Evolutionary conservation across 208 protist genomes (phyloP).

Genomic region (Trypanosoma platydactyli): DNA sequence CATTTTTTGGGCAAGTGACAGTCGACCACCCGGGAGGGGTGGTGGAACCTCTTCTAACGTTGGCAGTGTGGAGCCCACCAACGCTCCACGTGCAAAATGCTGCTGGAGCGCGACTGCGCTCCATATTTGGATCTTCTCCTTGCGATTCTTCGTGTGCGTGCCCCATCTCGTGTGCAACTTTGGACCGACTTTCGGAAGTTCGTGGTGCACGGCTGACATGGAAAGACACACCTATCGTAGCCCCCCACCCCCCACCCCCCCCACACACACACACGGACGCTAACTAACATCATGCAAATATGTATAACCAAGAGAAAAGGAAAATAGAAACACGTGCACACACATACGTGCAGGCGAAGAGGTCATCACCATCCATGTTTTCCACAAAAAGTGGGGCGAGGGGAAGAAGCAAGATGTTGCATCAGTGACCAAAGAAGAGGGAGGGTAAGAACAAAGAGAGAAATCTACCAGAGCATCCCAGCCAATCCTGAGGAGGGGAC

Average conservation of each 20-base stretch:
- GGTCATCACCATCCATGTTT: background rate
- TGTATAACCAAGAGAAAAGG: slow-evolving; percentile 4
- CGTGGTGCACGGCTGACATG: slow-evolving; percentile 11
- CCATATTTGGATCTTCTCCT: slow-evolving; percentile 75
- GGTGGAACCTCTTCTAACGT: slow-evolving; percentile 31
- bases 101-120: slow-evolving; percentile 86
- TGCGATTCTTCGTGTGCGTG: slow-evolving; percentile 27
- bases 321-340: slow-evolving; percentile 1
- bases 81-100: slow-evolving; percentile 64
- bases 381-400: too few species aligned
- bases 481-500: background rate
- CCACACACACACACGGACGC: background rate
- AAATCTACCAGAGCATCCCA: background rate
- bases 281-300: too few species aligned
- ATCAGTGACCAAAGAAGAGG: background rate
- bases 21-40: slow-evolving; percentile 37
- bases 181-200: slow-evolving; percentile 44
- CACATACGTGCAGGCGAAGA: background rate
- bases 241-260: background rate
- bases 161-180: slow-evolving; percentile 37
- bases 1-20: slow-evolving; percentile 85
- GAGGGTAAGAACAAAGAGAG: slow-evolving; percentile 1
- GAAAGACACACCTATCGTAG: slow-evolving; percentile 1
- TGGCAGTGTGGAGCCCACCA: slow-evolving; percentile 26
- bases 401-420: background rate